Evolutionary conservation across 352 stramenopile genomes (phyloP).

Genomic region (Phytopythium sindhum): DNA sequence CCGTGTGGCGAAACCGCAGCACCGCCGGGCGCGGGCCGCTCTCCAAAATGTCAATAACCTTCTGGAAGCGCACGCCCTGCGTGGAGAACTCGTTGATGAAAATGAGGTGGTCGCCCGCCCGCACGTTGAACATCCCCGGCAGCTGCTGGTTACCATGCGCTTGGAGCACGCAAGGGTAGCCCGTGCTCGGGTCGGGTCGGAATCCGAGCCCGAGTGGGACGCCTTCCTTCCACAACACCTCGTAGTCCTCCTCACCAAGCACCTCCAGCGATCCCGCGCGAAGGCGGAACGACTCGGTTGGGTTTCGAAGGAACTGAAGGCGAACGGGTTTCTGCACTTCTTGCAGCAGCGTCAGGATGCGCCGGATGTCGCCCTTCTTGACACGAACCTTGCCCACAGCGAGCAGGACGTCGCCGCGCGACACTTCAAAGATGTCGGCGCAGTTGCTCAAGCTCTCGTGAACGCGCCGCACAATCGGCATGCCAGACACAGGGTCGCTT

Average conservation of each 20-base stretch:
- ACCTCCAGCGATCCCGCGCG: slow-evolving; percentile 69
- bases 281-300: slow-evolving; percentile 64
- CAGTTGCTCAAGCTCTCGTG: slow-evolving; percentile 87
- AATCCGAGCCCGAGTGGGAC: slow-evolving; percentile 81
- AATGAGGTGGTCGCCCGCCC: slow-evolving; percentile 68
- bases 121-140: slow-evolving; percentile 86
- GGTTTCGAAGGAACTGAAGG: slow-evolving; percentile 70
- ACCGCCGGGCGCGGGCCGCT: slow-evolving; percentile 72
- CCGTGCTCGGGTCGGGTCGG: slow-evolving; percentile 67
- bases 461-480: slow-evolving; percentile 84
- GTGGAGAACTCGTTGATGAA: slow-evolving; percentile 89
- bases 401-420: slow-evolving; percentile 72
- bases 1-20: slow-evolving; percentile 81
- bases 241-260: slow-evolving; percentile 82
- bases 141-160: slow-evolving; percentile 74
- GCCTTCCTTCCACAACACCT: slow-evolving; percentile 84
- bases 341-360: slow-evolving; percentile 70
- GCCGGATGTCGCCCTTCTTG: slow-evolving; percentile 78
- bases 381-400: slow-evolving; percentile 74
- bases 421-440: slow-evolving; percentile 83
- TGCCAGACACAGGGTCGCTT: slow-evolving; percentile 71
- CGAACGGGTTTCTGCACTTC: slow-evolving; percentile 82
- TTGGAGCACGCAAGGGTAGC: slow-evolving; percentile 75
- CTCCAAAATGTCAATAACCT: slow-evolving; percentile 84
- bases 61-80: slow-evolving; percentile 77